Evolutionary conservation across 345 rosid species (phyloP).

Genomic region (Eucalyptus sp.): DNA sequence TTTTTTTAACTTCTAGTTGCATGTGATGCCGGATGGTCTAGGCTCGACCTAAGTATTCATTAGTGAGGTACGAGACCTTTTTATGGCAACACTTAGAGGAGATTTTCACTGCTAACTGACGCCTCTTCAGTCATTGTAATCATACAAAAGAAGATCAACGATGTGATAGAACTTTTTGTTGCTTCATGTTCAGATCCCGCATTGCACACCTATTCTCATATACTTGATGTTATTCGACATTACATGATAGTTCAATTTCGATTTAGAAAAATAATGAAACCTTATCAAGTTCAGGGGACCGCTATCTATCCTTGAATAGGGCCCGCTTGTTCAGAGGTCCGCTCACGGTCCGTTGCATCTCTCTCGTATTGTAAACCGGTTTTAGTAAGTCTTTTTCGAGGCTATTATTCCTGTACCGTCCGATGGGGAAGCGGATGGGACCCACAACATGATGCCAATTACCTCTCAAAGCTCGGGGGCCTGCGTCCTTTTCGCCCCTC

Average conservation of each 20-base stretch:
- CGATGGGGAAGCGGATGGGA: not conserved
- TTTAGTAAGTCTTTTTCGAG: not conserved
- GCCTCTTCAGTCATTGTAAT: not conserved
- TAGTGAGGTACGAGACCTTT: not conserved
- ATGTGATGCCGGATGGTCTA: not conserved
- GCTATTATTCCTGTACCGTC: not conserved
- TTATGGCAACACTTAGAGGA: not conserved
- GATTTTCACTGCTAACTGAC: rapidly evolving
- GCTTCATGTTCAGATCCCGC: not conserved
- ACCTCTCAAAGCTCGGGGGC: not conserved
- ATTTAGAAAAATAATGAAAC: not conserved
- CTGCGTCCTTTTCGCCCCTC: not conserved
- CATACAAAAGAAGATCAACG: not conserved
- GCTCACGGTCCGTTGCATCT: not conserved
- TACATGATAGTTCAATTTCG: no score
- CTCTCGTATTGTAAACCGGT: not conserved
- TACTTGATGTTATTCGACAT: not conserved
- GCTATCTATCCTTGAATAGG: not conserved
- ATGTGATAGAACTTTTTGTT: not conserved
- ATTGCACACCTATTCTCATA: rapidly evolving
- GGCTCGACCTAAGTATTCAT: not conserved
- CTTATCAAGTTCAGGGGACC: not conserved
- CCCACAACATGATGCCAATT: not conserved
- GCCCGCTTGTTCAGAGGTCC: not conserved
- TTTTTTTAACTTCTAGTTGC: not conserved